These are phyloP conservation scores for Venustampulla echinocandica DNA, from an alignment of 495 filamentous ascomycete genomes.

Conservation along the genomic window DNA sequence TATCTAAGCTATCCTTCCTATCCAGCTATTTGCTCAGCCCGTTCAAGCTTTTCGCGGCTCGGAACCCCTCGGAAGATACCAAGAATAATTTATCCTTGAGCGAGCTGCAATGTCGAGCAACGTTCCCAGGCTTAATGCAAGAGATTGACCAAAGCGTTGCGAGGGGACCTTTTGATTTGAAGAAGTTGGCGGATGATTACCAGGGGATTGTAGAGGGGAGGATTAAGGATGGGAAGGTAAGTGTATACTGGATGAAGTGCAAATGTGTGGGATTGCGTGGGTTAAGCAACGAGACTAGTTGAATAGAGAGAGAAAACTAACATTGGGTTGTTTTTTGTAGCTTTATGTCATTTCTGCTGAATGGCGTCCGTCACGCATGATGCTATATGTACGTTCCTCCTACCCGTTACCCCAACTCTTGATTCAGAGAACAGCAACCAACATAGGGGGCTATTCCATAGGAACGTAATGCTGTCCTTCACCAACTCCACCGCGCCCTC, in stretches of 20 bases:
- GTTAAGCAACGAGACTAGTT: too few relatives aligned
- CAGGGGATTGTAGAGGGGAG: conserved; percentile 32
- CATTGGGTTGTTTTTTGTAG: conserved; percentile 12
- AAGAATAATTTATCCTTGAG: conserved; percentile 32
- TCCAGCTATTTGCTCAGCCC: too few relatives aligned
- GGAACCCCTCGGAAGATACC: background rate
- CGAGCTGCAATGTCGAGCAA: conserved; percentile 30
- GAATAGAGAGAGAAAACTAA: background rate
- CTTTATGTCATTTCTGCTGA: conserved; percentile 38
- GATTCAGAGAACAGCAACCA: too few relatives aligned
- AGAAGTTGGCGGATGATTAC: conserved; percentile 26
- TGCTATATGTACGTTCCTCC: conserved; percentile 14
- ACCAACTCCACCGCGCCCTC: conserved; percentile 43
- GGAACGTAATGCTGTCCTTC: conserved; percentile 33
- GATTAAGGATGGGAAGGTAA: conserved; percentile 35
- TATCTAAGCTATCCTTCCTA: too few relatives aligned
- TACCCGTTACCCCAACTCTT: too few relatives aligned
- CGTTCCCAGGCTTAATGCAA: conserved; percentile 37
- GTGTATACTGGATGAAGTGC: too few relatives aligned
- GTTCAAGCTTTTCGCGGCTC: too few relatives aligned
- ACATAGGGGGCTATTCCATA: too few relatives aligned
- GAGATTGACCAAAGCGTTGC: conserved; percentile 37
- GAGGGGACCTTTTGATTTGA: conserved; percentile 35
- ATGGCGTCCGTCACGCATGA: conserved; percentile 17
- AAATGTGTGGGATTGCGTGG: too few relatives aligned